phyloP scores from a whole-genome alignment of 2,329 filamentous ascomycete genomes.

The Helotiales sp. region DNA sequence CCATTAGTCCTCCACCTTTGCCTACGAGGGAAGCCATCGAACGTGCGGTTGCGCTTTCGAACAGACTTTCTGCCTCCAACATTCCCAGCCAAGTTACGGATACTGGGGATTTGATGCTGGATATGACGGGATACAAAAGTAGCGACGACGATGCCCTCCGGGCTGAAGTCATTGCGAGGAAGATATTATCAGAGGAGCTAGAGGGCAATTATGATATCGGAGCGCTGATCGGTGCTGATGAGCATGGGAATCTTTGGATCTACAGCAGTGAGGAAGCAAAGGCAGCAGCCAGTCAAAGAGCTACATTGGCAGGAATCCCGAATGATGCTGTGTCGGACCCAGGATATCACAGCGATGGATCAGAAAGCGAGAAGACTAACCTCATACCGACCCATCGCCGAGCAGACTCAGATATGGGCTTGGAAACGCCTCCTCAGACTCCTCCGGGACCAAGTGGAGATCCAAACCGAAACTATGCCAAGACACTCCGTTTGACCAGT shows the following conservation, averaged over 20 bases:
- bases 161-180: slow-evolving; percentile 90
- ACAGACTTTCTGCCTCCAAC: slow-evolving; percentile 85
- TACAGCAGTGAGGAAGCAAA: slow-evolving; percentile 98
- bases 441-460: slow-evolving; percentile 70
- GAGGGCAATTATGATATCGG: slow-evolving; percentile 97
- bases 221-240: slow-evolving; percentile 91
- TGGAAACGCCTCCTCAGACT: slow-evolving; percentile 70
- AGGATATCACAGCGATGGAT: slow-evolving; percentile 87
- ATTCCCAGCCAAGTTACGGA: slow-evolving; percentile 94
- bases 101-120: slow-evolving; percentile 91
- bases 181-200: slow-evolving; percentile 89
- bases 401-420: slow-evolving; percentile 69
- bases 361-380: slow-evolving; percentile 62
- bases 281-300: slow-evolving; percentile 76
- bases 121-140: slow-evolving; percentile 97
- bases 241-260: slow-evolving; percentile 98
- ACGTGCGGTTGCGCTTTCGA: slow-evolving; percentile 82
- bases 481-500: slow-evolving; percentile 92
- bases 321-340: slow-evolving; percentile 85
- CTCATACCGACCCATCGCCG: slow-evolving; percentile 56
- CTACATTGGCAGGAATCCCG: slow-evolving; percentile 51
- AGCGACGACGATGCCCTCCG: slow-evolving; percentile 90
- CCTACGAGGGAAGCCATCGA: slow-evolving; percentile 77
- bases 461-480: slow-evolving; percentile 88
- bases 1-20: slow-evolving; percentile 78